These are phyloP conservation scores for Aureobasidium sp. DNA, from an alignment of 2,329 filamentous ascomycete genomes.

Conservation along the genomic window DNA sequence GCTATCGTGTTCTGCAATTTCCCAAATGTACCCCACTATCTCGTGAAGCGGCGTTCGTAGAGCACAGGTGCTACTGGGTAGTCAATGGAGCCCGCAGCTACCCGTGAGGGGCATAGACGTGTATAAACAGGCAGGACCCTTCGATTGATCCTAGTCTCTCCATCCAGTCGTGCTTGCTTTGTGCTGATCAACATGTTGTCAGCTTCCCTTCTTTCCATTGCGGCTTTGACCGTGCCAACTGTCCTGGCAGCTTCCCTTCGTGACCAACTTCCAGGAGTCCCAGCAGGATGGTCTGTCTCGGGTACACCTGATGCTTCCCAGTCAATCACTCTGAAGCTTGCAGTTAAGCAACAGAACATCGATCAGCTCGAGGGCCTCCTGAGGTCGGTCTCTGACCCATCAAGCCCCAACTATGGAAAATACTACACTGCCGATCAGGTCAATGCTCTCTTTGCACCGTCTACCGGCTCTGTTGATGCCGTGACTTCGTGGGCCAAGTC, in stretches of 20 bases:
- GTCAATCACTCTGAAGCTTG: background rate
- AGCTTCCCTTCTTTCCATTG: conserved; percentile 6
- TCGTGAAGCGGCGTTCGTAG: background rate
- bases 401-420: conserved; percentile 50
- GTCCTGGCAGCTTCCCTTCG: conserved; percentile 3
- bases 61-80: background rate
- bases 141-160: background rate
- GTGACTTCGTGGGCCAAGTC: conserved; percentile 49
- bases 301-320: conserved; percentile 4
- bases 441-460: conserved; percentile 45
- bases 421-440: conserved; percentile 56
- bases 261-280: conserved; percentile 1
- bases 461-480: conserved; percentile 38
- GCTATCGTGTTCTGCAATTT: background rate
- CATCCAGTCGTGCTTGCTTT: background rate
- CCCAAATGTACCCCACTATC: background rate
- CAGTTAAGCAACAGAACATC: conserved; percentile 8
- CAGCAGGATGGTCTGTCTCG: conserved; percentile 7
- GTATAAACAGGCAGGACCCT: background rate
- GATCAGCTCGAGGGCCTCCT: conserved; percentile 6
- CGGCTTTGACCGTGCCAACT: background rate
- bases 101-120: background rate
- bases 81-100: background rate
- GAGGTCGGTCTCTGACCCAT: conserved; percentile 48
- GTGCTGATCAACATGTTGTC: background rate